Evolutionary conservation across 495 filamentous ascomycete genomes (phyloP).

Genomic region (Haplographium delicatum): DNA sequence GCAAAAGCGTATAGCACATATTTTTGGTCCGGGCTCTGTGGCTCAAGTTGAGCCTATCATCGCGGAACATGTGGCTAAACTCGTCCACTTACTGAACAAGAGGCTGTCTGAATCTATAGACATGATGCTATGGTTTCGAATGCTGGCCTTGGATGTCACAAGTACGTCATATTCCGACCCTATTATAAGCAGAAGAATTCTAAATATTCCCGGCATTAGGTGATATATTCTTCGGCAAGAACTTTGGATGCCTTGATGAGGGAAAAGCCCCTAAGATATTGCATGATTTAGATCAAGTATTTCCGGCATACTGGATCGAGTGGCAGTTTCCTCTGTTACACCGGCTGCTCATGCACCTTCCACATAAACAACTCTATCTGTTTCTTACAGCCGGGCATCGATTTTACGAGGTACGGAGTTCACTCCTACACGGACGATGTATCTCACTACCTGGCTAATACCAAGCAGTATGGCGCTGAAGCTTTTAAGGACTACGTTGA

Average conservation of each 20-base stretch:
- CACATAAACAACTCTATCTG: background rate
- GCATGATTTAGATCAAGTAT: background rate
- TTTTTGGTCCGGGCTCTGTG: background rate
- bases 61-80: background rate
- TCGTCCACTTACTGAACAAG: background rate
- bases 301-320: background rate
- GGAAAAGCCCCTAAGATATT: background rate
- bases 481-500: conserved; percentile 17
- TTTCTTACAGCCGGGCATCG: background rate
- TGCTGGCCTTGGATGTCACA: background rate
- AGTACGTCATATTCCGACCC: background rate
- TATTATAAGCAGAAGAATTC: background rate
- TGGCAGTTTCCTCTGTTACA: background rate
- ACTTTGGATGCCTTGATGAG: background rate
- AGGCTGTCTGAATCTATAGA: background rate
- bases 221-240: background rate
- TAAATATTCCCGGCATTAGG: background rate
- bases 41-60: background rate
- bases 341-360: background rate
- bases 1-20: background rate
- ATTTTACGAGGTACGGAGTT: background rate
- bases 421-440: background rate
- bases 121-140: background rate
- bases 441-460: background rate
- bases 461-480: conserved; percentile 13